Evolutionary conservation across 192 early-diverging fungal species (phyloP).

Genomic region (Coemansia umbellata): DNA sequence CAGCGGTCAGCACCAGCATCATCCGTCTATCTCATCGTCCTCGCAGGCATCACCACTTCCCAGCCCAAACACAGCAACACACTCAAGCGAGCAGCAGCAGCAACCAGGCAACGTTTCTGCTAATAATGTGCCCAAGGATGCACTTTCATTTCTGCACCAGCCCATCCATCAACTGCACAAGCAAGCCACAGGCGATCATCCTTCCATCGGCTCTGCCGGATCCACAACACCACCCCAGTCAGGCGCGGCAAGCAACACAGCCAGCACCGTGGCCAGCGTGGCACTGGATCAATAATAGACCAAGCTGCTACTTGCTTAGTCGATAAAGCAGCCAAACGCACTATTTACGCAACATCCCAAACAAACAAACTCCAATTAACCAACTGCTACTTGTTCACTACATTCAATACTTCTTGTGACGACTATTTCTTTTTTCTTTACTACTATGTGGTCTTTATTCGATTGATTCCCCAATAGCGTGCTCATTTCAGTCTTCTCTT

Average conservation of each 20-base stretch:
- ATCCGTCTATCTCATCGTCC: constrained; percentile 37
- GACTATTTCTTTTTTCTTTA: too few relatives aligned
- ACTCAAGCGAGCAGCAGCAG: constrained; percentile 5
- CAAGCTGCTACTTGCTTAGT: too few relatives aligned
- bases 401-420: too few relatives aligned
- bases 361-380: background rate
- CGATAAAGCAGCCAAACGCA: background rate
- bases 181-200: constrained; percentile 21
- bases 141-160: constrained; percentile 50
- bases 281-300: constrained; percentile 28
- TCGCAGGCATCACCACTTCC: constrained; percentile 36
- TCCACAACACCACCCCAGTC: constrained; percentile 32
- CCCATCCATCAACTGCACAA: constrained; percentile 49
- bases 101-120: background rate
- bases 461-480: too few relatives aligned
- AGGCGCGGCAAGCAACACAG: constrained; percentile 4
- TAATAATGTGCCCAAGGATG: constrained; percentile 34
- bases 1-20: constrained; percentile 13
- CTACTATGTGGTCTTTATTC: too few relatives aligned
- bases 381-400: too few relatives aligned
- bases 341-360: background rate
- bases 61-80: constrained; percentile 25
- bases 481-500: too few relatives aligned
- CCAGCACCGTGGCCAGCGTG: constrained; percentile 15
- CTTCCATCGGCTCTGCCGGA: constrained; percentile 7